Evolutionary conservation across 495 filamentous ascomycete species (phyloP).

Genomic region (Ramalina peruviana): DNA sequence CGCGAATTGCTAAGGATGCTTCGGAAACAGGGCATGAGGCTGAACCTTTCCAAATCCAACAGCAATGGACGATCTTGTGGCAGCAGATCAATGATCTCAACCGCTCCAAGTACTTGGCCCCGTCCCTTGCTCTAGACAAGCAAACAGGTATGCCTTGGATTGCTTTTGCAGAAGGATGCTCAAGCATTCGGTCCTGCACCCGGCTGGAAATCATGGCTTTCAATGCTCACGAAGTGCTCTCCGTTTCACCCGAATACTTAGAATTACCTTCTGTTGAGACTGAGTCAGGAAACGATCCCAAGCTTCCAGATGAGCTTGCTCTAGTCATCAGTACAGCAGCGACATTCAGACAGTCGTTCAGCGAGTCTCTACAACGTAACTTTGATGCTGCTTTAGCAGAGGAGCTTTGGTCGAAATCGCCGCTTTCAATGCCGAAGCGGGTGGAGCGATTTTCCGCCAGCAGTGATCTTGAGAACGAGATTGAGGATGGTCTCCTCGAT

Average conservation of each 20-base stretch:
- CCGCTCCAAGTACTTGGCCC: constrained; percentile 62
- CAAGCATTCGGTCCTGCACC: constrained; percentile 65
- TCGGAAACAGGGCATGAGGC: constrained; percentile 55
- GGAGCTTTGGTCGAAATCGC: constrained; percentile 57
- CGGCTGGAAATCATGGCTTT: constrained; percentile 51
- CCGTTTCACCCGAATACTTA: not conserved
- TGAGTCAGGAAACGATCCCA: constrained; percentile 7
- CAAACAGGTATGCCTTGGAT: constrained; percentile 65
- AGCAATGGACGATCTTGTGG: constrained; percentile 84
- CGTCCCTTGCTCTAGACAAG: constrained; percentile 61
- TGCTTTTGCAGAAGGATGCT: constrained; percentile 63
- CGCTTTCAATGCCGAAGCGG: constrained; percentile 49
- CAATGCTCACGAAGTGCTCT: constrained; percentile 16
- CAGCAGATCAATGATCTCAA: constrained; percentile 75
- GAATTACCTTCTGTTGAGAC: constrained; percentile 13
- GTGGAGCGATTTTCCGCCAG: constrained; percentile 59
- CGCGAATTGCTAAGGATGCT: constrained; percentile 44
- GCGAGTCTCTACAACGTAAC: constrained; percentile 44
- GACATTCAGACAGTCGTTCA: constrained; percentile 42
- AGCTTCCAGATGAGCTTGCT: constrained; percentile 19
- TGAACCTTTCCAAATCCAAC: constrained; percentile 53
- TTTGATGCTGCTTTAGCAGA: constrained; percentile 44
- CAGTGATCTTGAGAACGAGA: constrained; percentile 53
- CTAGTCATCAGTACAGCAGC: constrained; percentile 44
- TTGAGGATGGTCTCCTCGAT: constrained; percentile 57